These are phyloP conservation scores for Physcia stellaris DNA, from an alignment of 495 filamentous ascomycete genomes.

Conservation along the genomic window DNA sequence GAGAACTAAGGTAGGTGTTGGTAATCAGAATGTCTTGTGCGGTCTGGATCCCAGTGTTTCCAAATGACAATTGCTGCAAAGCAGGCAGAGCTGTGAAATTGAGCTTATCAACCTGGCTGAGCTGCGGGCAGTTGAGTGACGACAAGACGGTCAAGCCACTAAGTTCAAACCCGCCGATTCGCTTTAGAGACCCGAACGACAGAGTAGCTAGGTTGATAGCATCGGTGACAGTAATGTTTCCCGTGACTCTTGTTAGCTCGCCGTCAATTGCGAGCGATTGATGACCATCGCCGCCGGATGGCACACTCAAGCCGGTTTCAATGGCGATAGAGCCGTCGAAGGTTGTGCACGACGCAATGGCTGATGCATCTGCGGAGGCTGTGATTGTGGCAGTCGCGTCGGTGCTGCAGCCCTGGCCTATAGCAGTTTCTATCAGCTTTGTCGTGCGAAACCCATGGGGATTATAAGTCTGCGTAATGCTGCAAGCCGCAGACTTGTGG, in stretches of 20 bases:
- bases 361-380: conserved; percentile 45
- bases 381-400: conserved; percentile 14
- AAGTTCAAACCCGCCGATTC: conserved; percentile 55
- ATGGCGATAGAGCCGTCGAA: conserved; percentile 61
- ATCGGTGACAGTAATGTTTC: conserved; percentile 48
- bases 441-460: neutral
- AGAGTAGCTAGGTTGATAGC: conserved; percentile 44
- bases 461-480: too few relatives aligned
- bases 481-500: too few relatives aligned
- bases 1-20: conserved; percentile 63
- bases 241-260: conserved; percentile 47
- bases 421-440: neutral
- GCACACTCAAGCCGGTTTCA: conserved; percentile 32
- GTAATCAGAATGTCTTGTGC: conserved; percentile 55
- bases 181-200: conserved; percentile 30
- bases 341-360: conserved; percentile 49
- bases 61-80: conserved; percentile 54
- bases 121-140: conserved; percentile 44
- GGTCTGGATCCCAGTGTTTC: conserved; percentile 40
- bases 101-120: conserved; percentile 51
- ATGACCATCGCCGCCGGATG: conserved; percentile 37
- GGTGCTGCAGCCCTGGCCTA: conserved; percentile 29
- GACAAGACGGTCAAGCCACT: conserved; percentile 50
- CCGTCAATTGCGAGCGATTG: conserved; percentile 18
- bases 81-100: conserved; percentile 58